Evolutionary conservation across 1,284 basidiomycete genomes (phyloP).

Genomic region (Cryptococcus floricola): DNA sequence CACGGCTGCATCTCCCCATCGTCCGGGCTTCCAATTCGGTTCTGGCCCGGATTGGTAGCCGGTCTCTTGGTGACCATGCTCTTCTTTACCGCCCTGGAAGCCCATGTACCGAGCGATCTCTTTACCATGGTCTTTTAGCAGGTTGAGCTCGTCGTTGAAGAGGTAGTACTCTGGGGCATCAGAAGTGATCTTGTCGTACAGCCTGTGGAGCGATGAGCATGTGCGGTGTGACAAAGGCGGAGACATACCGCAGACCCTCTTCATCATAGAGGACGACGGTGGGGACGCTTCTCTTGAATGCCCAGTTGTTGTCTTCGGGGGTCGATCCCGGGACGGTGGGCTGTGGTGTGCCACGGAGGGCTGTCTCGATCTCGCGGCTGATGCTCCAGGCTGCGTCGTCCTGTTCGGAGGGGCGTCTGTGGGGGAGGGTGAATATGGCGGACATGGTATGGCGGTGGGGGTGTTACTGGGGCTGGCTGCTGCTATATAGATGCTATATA

Average conservation of each 20-base stretch:
- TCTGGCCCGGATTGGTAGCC: constrained; percentile 13
- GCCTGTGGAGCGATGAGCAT: constrained; percentile 13
- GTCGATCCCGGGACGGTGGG: constrained; percentile 34
- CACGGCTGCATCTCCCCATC: constrained; percentile 61
- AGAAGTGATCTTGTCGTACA: constrained; percentile 65
- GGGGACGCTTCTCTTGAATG: constrained; percentile 63
- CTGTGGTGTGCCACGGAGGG: constrained; percentile 23
- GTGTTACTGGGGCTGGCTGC: not conserved
- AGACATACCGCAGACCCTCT: constrained; percentile 59
- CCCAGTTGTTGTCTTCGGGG: constrained; percentile 39
- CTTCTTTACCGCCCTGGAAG: constrained; percentile 21
- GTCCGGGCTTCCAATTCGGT: constrained; percentile 42
- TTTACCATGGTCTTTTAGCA: constrained; percentile 51
- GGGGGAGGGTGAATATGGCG: constrained; percentile 4
- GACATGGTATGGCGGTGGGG: not conserved
- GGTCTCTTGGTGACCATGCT: constrained; percentile 4
- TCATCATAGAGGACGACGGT: constrained; percentile 86
- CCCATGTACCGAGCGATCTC: constrained; percentile 56
- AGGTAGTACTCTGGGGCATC: constrained; percentile 82
- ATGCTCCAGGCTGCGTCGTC: constrained; percentile 10
- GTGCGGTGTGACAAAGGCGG: not conserved
- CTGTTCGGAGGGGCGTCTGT: not conserved
- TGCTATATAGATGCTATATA: not conserved
- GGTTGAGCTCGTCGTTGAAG: constrained; percentile 58
- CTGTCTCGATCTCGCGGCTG: constrained; percentile 35